These are phyloP conservation scores for Cadophora malorum DNA, from an alignment of 2,329 filamentous ascomycete genomes.

Conservation along the genomic window DNA sequence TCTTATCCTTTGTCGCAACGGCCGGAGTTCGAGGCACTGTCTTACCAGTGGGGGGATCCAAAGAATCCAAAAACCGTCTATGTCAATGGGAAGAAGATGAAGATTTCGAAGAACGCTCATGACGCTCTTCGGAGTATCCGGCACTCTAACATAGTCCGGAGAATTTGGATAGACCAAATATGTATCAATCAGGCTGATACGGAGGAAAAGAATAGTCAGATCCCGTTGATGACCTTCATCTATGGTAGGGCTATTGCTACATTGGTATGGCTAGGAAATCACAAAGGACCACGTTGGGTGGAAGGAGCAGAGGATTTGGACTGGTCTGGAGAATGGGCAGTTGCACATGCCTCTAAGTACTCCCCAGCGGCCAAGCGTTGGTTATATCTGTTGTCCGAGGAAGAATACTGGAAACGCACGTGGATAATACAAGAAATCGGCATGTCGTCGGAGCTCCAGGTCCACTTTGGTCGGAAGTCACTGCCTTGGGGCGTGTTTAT, in stretches of 20 bases:
- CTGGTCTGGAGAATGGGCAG: no score
- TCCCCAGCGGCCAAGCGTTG: no score
- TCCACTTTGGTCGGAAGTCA: constrained; percentile 23
- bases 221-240: constrained; percentile 28
- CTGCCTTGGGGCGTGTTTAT: no score
- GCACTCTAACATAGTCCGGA: not conserved
- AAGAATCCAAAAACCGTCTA: constrained; percentile 28
- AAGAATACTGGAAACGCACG: constrained; percentile 33
- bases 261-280: constrained; percentile 28
- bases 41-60: constrained; percentile 39
- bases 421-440: constrained; percentile 34
- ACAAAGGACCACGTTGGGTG: not conserved
- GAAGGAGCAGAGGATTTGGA: not conserved
- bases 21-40: constrained; percentile 39
- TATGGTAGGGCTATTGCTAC: constrained; percentile 24
- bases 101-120: constrained; percentile 23
- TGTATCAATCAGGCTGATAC: constrained; percentile 31
- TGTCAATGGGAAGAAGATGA: constrained; percentile 31
- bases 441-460: constrained; percentile 18
- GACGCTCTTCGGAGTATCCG: constrained; percentile 22
- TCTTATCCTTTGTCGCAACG: constrained; percentile 31
- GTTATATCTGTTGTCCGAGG: constrained; percentile 22
- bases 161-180: constrained; percentile 33
- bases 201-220: constrained; percentile 28
- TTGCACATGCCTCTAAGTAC: no score